Conservation (phyloP, 148 eudicot genomes). For the Silene latifolia region DNA sequence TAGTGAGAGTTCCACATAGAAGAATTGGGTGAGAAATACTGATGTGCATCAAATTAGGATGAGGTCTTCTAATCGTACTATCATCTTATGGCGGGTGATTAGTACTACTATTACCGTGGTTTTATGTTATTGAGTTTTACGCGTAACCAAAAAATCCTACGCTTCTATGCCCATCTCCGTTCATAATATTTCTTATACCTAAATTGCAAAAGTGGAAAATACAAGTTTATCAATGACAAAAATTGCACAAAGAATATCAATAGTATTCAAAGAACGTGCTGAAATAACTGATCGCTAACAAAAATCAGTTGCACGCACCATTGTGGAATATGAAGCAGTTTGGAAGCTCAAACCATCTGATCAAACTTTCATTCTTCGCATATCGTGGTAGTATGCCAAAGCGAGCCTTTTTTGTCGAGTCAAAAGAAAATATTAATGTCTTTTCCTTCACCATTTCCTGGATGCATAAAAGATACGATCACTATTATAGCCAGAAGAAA, state of each 20-base stretch:
- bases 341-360: constrained; percentile 98
- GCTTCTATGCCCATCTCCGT: no score
- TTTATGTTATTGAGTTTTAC: no score
- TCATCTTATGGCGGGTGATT: no score
- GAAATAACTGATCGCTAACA: neutral
- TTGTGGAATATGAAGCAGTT: constrained; percentile 97
- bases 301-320: constrained; percentile 41
- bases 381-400: constrained; percentile 94
- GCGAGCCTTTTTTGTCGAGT: constrained; percentile 71
- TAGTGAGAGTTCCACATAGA: no score
- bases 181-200: no score
- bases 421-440: constrained; percentile 60
- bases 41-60: no score
- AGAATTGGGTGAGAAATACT: no score
- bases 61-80: no score
- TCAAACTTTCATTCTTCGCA: constrained; percentile 76
- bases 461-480: constrained; percentile 15
- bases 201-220: no score
- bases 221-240: no score
- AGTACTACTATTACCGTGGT: no score
- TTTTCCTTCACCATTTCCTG: constrained; percentile 96
- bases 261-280: neutral
- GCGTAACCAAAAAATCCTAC: no score
- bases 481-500: neutral
- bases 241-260: neutral